Percentiles rank a stretch among this genome's conserved stretches.
Evolutionary conservation across 371 early-diverging fungal genomes (phyloP).

Genomic region (Actinomucor elegans): DNA sequence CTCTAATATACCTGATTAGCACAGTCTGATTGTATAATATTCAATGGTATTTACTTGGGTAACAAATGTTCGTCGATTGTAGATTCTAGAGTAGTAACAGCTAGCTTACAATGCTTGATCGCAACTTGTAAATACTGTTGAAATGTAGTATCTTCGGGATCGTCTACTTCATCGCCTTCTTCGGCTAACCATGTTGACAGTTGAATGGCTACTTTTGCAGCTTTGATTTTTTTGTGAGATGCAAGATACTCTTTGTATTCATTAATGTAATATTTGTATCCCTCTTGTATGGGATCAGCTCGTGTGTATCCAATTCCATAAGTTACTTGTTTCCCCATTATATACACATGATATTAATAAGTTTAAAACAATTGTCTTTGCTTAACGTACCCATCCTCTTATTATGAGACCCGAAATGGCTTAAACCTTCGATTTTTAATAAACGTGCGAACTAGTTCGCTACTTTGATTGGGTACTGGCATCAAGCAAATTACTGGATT

Average conservation of each 20-base stretch:
- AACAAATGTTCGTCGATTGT: not conserved
- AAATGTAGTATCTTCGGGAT: constrained; percentile 7
- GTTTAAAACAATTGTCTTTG: no score
- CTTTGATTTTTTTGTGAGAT: constrained; percentile 2
- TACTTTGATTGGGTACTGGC: no score
- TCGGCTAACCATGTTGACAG: constrained; percentile 23
- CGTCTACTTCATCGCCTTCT: constrained; percentile 21
- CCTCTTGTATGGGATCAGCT: constrained; percentile 14
- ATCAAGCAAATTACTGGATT: no score
- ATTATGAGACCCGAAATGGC: no score
- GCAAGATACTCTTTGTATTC: constrained; percentile 2
- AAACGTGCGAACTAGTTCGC: no score
- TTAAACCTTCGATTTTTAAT: no score
- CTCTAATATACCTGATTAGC: not conserved
- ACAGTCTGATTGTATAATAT: no score
- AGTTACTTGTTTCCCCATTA: constrained; percentile 36
- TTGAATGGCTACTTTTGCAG: constrained; percentile 18
- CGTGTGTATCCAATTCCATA: constrained; percentile 33
- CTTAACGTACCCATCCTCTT: no score
- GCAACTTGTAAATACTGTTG: constrained; percentile 14
- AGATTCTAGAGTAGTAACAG: not conserved
- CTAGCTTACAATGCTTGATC: constrained; percentile 14
- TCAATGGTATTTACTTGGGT: not conserved
- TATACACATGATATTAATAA: no score
- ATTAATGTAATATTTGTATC: constrained; percentile 13